Evolutionary conservation across 2,329 filamentous ascomycete genomes (phyloP), one percentile per base, ranked within the genome.

Genomic region (Parascedosporium putredinis): DNA sequence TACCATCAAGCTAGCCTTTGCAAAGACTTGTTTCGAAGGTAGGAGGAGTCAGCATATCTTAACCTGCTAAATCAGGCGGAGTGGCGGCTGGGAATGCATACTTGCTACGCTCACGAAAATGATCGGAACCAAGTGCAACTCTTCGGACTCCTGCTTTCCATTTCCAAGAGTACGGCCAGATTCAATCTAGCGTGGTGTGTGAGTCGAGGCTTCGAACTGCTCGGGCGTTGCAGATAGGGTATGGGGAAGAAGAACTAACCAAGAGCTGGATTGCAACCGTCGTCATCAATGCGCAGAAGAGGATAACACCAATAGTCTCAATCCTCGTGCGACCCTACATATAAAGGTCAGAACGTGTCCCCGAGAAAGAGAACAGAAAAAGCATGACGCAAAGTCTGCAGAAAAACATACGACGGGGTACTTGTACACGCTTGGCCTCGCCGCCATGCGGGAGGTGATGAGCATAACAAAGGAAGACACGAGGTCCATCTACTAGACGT

Each of bases 271-370:
- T 76, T 45, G 80, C 78, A 3, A 82, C 79, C 0, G 79, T 83
- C 2, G 79, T 81, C 78, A 83, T 83, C 52, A 83, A 66, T 40
- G 79, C 77, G 54, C 78, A 81, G 61, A 83, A 83, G 43, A 83
- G 72, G 56, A 84, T 79, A 53, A 83, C 78, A 24, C 78, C 79
- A 51, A 83, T 71, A 2, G 79, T 81, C 63, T 83, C 79, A 49
- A 83, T 75, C 50, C 79, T 71, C 4, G 73, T 81, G 6, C 79
- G 74, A 38, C 77, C 79, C 67, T 72, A 55, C 34, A 31, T 49
- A 23, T 48, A 50, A 44, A 18, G 12, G 43, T 47, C 27, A 54
- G 50, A 47, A 49, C 63, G n/a, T n/a, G 27, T 31, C 12, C 27
- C 27, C 27, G 27, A 31, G 12, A 31, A 31, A 31, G 12, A 31